Evolutionary conservation across 2,329 filamentous ascomycete species (phyloP), one percentile per base, ranked within the genome.

Genomic region (Hypoxylon sp.): DNA sequence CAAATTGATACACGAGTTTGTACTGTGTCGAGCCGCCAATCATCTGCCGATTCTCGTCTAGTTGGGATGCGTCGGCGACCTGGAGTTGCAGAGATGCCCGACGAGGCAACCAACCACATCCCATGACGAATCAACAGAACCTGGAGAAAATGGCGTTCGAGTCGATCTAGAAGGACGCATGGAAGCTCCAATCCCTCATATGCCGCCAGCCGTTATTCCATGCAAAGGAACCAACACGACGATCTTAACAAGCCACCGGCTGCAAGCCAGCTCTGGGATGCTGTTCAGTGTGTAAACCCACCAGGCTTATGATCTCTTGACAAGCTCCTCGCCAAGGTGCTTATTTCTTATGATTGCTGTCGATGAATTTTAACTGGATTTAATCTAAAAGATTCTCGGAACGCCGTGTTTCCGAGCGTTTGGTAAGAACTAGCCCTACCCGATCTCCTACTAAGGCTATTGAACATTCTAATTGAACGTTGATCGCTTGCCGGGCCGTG

Each of bases 111-210:
- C 70, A 71, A 72, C 70, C 70, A 72, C 25, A 40, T n/a, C 20
- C 30, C 64, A 30, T 25, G 30, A 37, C 55, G 35, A 63, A 59
- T 44, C 61, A 49, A 60, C 53, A 68, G 40, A 58, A 61, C 37
- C 49, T 54, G 33, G 55, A 55, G 22, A 30, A 59, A 42, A 61
- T 58, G 42, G 64, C 55, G 57, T 42, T 65, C 35, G 13, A 37
- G 60, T 61, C 61, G 61, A 69, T 72, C 70, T 72, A 71, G 71
- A 73, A 73, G 58, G 61, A 73, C 48, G 69, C 70, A 71, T 73
- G 44, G 71, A 73, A 73, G 64, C 54, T 66, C 51, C 25, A 58
- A 61, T 53, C 40, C 64, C 57, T 54, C 55, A 54, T 55, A 40
- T 60, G 59, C 64, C 48, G 61, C 57, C 50, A 51, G 57, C 70